These are phyloP conservation scores for Ramularia endophylla DNA, from an alignment of 2,329 filamentous ascomycete species.

Conservation along the genomic window DNA sequence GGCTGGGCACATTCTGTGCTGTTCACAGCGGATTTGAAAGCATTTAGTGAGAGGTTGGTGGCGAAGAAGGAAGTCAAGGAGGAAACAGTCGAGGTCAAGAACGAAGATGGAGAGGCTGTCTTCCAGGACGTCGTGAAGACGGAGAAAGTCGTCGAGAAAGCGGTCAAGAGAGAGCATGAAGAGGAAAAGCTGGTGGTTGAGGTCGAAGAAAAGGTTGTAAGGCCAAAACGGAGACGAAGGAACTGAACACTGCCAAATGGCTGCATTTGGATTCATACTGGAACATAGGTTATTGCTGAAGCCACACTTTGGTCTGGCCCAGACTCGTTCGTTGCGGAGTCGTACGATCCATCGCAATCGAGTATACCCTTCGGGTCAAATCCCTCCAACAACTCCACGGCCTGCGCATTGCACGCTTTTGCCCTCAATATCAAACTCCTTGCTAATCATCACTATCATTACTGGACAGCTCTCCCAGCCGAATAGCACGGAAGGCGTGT, in stretches of 20 bases:
- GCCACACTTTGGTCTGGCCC: too few relatives aligned
- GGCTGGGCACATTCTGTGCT: conserved; percentile 98
- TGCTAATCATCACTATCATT: too few relatives aligned
- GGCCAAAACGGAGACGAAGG: conserved; percentile 33
- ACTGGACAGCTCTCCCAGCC: too few relatives aligned
- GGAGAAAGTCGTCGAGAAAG: conserved; percentile 30
- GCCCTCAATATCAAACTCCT: too few relatives aligned
- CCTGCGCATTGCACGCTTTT: too few relatives aligned
- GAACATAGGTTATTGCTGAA: too few relatives aligned
- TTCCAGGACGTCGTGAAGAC: conserved; percentile 39
- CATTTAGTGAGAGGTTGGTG: conserved; percentile 66
- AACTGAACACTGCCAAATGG: conserved; percentile 7
- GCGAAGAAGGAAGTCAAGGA: conserved; percentile 45
- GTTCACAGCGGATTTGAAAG: conserved; percentile 85
- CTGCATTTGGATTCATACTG: too few relatives aligned
- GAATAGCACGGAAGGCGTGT: too few relatives aligned
- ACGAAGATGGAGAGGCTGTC: conserved; percentile 31
- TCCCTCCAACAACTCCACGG: too few relatives aligned
- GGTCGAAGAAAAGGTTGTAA: conserved; percentile 33
- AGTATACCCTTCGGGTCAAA: too few relatives aligned
- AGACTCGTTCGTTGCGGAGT: too few relatives aligned
- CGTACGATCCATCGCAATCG: too few relatives aligned
- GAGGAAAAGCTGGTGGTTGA: conserved; percentile 35
- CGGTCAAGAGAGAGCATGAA: conserved; percentile 37
- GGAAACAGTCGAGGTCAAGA: conserved; percentile 30